These are phyloP conservation scores for Biscogniauxia sp. DNA, from an alignment of 2,329 filamentous ascomycete genomes.

Conservation along the genomic window DNA sequence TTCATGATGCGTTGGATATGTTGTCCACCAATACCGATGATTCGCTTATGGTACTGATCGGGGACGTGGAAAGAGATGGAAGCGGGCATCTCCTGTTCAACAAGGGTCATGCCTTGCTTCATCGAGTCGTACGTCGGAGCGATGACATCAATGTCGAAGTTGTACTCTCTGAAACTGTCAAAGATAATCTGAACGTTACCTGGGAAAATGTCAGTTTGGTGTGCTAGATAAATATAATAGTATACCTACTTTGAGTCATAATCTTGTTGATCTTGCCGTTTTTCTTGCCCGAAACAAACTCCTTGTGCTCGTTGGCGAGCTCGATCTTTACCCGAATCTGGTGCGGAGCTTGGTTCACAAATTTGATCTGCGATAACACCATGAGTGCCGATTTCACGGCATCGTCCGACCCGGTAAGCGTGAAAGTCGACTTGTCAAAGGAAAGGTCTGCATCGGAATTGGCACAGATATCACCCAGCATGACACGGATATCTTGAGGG, in stretches of 20 bases:
- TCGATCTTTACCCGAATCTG: constrained; percentile 98
- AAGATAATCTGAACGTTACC: constrained; percentile 98
- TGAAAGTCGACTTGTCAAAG: constrained; percentile 92
- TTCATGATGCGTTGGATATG: constrained; percentile 99
- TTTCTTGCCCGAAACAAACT: constrained; percentile 99
- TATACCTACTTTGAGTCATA: constrained; percentile 84
- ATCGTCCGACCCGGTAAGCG: constrained; percentile 93
- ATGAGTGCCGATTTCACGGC: constrained; percentile 92
- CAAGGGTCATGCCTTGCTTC: constrained; percentile 85
- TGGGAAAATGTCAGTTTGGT: constrained; percentile 32
- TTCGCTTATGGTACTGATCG: constrained; percentile 98
- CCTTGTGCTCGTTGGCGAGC: constrained; percentile 98
- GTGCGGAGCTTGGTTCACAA: constrained; percentile 82
- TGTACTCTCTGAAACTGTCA: constrained; percentile 98
- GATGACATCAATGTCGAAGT: constrained; percentile 98
- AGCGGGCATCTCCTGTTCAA: constrained; percentile 98
- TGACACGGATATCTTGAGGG: constrained; percentile 76
- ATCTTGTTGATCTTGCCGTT: constrained; percentile 99
- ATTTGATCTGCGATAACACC: constrained; percentile 88
- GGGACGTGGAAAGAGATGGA: constrained; percentile 99
- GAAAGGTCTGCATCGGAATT: constrained; percentile 93
- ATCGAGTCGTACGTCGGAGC: constrained; percentile 89
- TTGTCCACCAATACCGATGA: constrained; percentile 96
- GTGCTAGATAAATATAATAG: not conserved
- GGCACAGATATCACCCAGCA: constrained; percentile 93